Evolutionary conservation across 2,329 filamentous ascomycete genomes (phyloP).

Genomic region (Fusarium sp.): DNA sequence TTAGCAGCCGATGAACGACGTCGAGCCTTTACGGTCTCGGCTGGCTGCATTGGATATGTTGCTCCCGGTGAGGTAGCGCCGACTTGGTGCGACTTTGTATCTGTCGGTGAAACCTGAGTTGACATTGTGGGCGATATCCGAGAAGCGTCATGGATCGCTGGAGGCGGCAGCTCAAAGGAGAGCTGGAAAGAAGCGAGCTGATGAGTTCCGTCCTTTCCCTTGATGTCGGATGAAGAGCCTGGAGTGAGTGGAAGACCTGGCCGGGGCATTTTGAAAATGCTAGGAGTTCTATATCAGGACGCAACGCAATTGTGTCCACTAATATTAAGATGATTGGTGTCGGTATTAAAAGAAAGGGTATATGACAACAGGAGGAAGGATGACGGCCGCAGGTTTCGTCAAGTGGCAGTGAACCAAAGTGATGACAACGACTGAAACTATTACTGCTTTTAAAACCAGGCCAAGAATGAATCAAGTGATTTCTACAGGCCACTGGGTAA

Average conservation of each 20-base stretch:
- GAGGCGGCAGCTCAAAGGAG: constrained; percentile 81
- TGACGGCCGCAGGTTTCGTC: constrained; percentile 1
- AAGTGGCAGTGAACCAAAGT: not conserved
- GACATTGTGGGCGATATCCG: constrained; percentile 58
- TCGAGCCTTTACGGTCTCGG: constrained; percentile 66
- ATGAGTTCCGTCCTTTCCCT: constrained; percentile 74
- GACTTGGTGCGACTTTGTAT: constrained; percentile 51
- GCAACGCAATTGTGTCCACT: not conserved
- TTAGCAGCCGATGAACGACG: constrained; percentile 62
- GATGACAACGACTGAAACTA: not conserved
- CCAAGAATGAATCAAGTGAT: not conserved
- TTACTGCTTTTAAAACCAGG: constrained; percentile 3
- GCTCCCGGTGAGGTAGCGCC: constrained; percentile 43
- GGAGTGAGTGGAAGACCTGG: constrained; percentile 75
- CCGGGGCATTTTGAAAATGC: constrained; percentile 49
- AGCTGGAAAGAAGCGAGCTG: constrained; percentile 72
- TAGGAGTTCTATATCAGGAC: not conserved
- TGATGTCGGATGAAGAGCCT: constrained; percentile 82
- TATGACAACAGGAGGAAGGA: not conserved
- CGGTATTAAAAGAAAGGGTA: not conserved
- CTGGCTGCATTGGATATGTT: constrained; percentile 61
- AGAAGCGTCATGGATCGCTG: constrained; percentile 70
- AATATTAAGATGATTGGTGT: not conserved
- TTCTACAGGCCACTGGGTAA: constrained; percentile 3
- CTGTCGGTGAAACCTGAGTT: constrained; percentile 45